Base-by-base conservation (phyloP, 495 filamentous ascomycete genomes). In the Collariella sp. region DNA sequence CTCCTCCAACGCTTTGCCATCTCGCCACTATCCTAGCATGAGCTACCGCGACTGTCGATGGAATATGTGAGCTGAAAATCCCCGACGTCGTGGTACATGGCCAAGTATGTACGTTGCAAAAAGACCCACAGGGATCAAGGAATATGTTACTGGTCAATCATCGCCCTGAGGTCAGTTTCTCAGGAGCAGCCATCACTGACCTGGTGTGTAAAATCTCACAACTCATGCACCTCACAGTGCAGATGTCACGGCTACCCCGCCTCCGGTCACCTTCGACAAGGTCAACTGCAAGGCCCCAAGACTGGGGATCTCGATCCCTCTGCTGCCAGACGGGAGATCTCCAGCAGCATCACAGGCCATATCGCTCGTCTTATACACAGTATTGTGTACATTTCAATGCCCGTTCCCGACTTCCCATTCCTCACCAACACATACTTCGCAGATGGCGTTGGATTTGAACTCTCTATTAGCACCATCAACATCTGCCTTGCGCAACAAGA, bases 161-260 rank as follows among this genome's bases (percentile, higher is more conserved):
- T 15, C 41, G 26, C 12, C 41, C 9, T 31, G 26, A 31, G 4
- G 26, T 5, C 26, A 9, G 26, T 9, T 31, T 9, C 9, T 31
- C 41, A 19, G 22, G 22, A 22, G 16, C 39, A 42, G 39, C 39
- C 9, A n/a, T 42, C 20, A 18, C 39, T 11, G 7, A 42, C 22
- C 5, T 5, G 19, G 20, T 48, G 4, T 23, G 31, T 12, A 36
- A 36, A 35, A 15, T 48, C 35, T 38, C 46, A 36, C 33, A 48
- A 48, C 16, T 48, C 16, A n/a, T 22, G 46, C 46, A 48, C 16
- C 29, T 48, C 46, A 20, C 33, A 48, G 46, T 10, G 41, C 20
- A 44, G 41, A 47, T 34, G 33, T 48, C 46, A 36, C 33, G 18
- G 22, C 43, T 22, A 35, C 31, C 46, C 46, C 46, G 46, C 46